Conservation (phyloP, 2,329 filamentous ascomycete species). For the Aspergillus pseudoglaucus region DNA sequence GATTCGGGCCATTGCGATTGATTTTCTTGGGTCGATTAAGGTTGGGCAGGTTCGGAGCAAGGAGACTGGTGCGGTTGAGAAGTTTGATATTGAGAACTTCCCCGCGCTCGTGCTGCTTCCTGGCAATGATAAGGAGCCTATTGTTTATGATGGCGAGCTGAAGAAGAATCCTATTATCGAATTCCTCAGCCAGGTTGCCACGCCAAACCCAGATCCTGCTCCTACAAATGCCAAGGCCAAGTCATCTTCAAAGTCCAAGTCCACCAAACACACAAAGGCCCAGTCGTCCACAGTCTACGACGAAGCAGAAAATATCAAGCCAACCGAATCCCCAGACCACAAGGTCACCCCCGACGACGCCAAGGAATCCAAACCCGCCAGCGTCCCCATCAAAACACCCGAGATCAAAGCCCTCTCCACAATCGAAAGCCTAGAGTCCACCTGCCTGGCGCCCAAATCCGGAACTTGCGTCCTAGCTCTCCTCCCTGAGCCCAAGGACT, state of each 20-base stretch:
- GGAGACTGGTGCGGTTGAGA: constrained; percentile 63
- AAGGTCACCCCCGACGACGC: constrained; percentile 36
- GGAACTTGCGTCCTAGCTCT: constrained; percentile 78
- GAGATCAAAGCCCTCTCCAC: constrained; percentile 61
- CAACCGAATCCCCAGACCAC: constrained; percentile 51
- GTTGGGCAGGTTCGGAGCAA: constrained; percentile 81
- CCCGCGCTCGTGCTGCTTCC: constrained; percentile 77
- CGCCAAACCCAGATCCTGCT: constrained; percentile 72
- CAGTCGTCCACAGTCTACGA: constrained; percentile 46
- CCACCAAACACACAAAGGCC: constrained; percentile 36
- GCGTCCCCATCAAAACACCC: constrained; percentile 51
- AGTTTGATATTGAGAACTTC: constrained; percentile 70
- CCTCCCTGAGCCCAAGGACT: constrained; percentile 49
- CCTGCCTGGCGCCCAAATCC: constrained; percentile 70
- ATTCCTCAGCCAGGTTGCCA: constrained; percentile 72
- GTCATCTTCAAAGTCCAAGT: constrained; percentile 29
- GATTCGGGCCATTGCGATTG: constrained; percentile 77
- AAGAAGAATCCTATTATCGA: constrained; percentile 75
- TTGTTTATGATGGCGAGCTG: constrained; percentile 74
- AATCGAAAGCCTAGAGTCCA: constrained; percentile 56
- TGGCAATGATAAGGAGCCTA: constrained; percentile 58
- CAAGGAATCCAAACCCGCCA: constrained; percentile 31
- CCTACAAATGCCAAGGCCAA: constrained; percentile 30
- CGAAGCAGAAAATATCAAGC: constrained; percentile 25
- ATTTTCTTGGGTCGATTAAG: constrained; percentile 73